Base-by-base conservation (phyloP, 805 yeast genomes). In the Lipomyces kockii region DNA sequence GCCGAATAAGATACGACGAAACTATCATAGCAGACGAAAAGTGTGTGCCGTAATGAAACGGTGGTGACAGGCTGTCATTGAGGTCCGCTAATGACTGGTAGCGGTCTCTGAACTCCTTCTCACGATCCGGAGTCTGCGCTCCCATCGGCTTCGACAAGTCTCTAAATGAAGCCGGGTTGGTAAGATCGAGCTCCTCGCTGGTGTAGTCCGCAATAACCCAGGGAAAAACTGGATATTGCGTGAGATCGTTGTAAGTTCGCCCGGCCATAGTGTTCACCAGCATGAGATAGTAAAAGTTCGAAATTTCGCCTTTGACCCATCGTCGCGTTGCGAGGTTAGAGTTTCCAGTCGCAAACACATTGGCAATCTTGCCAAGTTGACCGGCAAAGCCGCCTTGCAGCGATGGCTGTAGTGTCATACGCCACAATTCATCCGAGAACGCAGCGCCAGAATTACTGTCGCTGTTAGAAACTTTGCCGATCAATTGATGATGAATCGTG, bases 11-110 rank as follows among this genome's bases (percentile, higher is more conserved):
- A 72, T 85, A 92, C 0, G 95, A 89, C 0, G 96, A 84, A 1
- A 91, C 97, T 74, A 92, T 91, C 97, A 92, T 92, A 0, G 97
- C 96, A 0, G 97, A 90, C 0, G 97, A 91, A 75, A 92, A 92
- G 76, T 92, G 97, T 0, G 97, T 92, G 1, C 97, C 97, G 74
- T 92, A 92, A 76, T 92, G 97, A 77, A 92, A 92, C 0, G 97
- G 90, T 0, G 92, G 92, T 0, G 91, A 81, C 4, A 79, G 74
- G 0, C 78, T 81, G 70, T 89, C 92, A 20, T 84, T 73, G 65
- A 92, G 79, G 63, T 89, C 86, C 27, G 80, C 83, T 29, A 91
- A 78, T 0, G 96, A 92, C 25, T 88, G 88, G 73, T 83, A 92
- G 62, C 97, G 78, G 64, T 91, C 95, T 59, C 80, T 79, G 73